Evolutionary conservation across 2,329 filamentous ascomycete species (phyloP), one percentile per base, ranked within the genome.

Genomic region (Podosphaera fusca): DNA sequence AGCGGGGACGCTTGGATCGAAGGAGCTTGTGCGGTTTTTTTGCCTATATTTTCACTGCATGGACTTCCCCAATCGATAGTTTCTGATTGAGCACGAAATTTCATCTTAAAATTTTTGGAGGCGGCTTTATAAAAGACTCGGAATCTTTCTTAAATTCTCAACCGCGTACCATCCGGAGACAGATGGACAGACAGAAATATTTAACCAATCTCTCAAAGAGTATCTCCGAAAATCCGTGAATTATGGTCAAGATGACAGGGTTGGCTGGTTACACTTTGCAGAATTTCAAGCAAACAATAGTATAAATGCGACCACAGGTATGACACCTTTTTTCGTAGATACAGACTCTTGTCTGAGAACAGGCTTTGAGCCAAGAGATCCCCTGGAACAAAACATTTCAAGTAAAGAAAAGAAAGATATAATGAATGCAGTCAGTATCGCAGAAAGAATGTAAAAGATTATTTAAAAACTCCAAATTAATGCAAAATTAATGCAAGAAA

Each of bases 231-330:
- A 42, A 3, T 61, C 58, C 21, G 36, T 60, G 8, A 49, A 56
- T 53, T 61, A 59, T 34, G 12, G 58, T 34, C 56, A 62, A 46
- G 55, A 61, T 29, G 52, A 63, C 34, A 61, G 51, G 57, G 42
- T 14, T 0, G 35, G 57, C 30, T 58, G 42, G 40, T 56, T 63
- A 9, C 59, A 57, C 3, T 8, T 62, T 3, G 58, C 60, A 1
- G 57, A 63, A 53, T 62, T 61, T 35, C 57, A 58, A 12, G 56
- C 57, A 12, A 60, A 61, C 30, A 63, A 59, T 36, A 21, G 30
- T 0, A 35, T 55, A 0, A 57, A 45, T 21, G 52, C 40, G 9
- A 54, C 58, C n/a, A 62, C 58, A 4, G 30, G 47, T 9, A 45
- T 61, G 14, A 58, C 60, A 0, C 55, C 58, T 2, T 62, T 62